Base-by-base conservation (phyloP, 768 basidiomycete species). In the Hygrophorus russula region DNA sequence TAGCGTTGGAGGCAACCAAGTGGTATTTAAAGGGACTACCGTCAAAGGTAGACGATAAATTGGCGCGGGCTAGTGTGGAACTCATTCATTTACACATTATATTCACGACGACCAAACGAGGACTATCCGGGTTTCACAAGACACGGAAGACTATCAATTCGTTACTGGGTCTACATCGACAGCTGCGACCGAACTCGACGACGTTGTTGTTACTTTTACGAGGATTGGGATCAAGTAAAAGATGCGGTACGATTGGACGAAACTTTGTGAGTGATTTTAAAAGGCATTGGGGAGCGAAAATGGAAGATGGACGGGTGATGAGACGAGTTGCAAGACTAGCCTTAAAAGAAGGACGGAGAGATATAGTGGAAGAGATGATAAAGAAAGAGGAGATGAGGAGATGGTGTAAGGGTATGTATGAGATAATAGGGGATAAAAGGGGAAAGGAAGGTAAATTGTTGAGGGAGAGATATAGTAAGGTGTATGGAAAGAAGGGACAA, bases 171-270 rank as follows among this genome's bases (percentile, higher is more conserved):
- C 48, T 68, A 37, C 71, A 80, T 53, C 65, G 67, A 12, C 58
- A 59, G 35, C 55, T 87, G 17, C 63, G 55, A 19, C 83, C 85
- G 13, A 76, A 70, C 33, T 61, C 80, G 17, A 67, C 64, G 14
- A 83, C 82, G 4, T 54, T 86, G 14, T 73, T 69, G 52, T 60
- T 80, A 35, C 60, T 85, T 33, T 67, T 88, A 20, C 61, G 68
- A 20, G 64, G 72, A 36, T 63, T 88, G 41, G 61, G 60, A 34
- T 52, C 58, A 38, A 69, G 67, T 28, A 68, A 65, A 45, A 65
- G 59, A n/a, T 70, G 78, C 50, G 82, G 76, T 18, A 73, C 70
- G 11, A 56, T 73, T 14, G 81, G 78, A 11, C 59, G 63, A 51
- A 62, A 62, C 29, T 56, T 71, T 24, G 53, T 77, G 18, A 50